A percentile compares a stretch with the other conserved stretches of the same genome.
These are phyloP conservation scores for Trichoderma afroharzianum DNA, from an alignment of 2,329 filamentous ascomycete genomes.

Conservation along the genomic window DNA sequence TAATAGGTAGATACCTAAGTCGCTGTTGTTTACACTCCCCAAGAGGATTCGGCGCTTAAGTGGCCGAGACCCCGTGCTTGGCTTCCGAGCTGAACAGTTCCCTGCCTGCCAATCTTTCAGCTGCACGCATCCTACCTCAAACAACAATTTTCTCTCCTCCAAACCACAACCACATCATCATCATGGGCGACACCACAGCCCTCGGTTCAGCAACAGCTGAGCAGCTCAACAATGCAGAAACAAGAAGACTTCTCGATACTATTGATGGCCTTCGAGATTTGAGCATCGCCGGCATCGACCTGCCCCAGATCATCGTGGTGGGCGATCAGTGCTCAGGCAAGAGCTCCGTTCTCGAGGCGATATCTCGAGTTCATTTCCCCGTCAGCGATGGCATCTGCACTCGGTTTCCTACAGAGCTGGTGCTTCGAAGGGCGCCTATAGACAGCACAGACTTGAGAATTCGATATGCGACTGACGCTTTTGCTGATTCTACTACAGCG, in stretches of 20 bases:
- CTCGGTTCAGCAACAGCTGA: neutral
- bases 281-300: conserved; percentile 29
- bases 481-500: conserved; percentile 18
- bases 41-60: neutral
- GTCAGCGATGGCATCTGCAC: conserved; percentile 57
- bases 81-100: neutral
- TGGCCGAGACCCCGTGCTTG: neutral
- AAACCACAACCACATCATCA: neutral
- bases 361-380: conserved; percentile 59
- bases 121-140: neutral
- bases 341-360: conserved; percentile 61
- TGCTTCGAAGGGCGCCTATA: conserved; percentile 45
- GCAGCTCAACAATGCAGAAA: neutral
- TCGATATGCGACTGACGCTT: conserved; percentile 25
- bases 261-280: conserved; percentile 21
- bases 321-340: conserved; percentile 63
- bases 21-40: neutral
- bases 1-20: neutral
- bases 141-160: neutral
- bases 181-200: neutral
- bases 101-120: neutral
- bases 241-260: conserved; percentile 19
- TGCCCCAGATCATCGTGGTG: conserved; percentile 53
- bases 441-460: conserved; percentile 33
- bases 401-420: conserved; percentile 59